Base-by-base conservation (phyloP, 176 grass and related monocot genomes). In the Raddia guianensis region DNA sequence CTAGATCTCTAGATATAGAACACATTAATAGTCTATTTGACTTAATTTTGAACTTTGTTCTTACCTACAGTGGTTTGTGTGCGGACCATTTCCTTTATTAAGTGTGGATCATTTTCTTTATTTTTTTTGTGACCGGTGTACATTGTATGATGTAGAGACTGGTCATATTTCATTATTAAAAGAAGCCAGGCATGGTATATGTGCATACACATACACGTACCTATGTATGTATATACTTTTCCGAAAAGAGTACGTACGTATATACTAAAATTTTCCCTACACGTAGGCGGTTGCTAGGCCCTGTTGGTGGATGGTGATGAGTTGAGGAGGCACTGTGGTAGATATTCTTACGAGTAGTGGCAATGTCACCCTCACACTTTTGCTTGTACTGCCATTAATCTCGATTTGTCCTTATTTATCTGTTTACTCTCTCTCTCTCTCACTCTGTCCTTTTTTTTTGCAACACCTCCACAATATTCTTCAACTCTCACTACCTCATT, bases 261-360 rank as follows among this genome's bases (percentile, higher is more conserved):
- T 21, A 80, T 52, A 16, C 60, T 4, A 51, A 65, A 19, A 19
- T 66, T 66, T 57, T 1, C 54, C 32, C 48, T 51, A 44, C 18
- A 18, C 51, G 72, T 73, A 66, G 40, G 9, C 43, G 49, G 33
- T 62, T 34, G 14, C 19, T 66, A 65, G 82, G 19, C 60, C 86
- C 79, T 86, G 40, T 82, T 82, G 37, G 79, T 16, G 73, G 78
- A 78, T 67, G 74, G 73, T 12, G 73, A 82, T 66, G 88, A 82
- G 72, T 61, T 63, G 73, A 82, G 77, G 68, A 50, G 61, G 60
- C 52, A 90, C 88, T 82, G 88, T 86, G 68, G 66, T 78, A 78
- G 88, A 90, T 90, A 82, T 90, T 90, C 88, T 74, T 78, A 80
- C 67, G 88, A 86, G 88, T 86, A 82, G 88, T 90, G 88, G 79